Percentiles rank a stretch among this genome's conserved stretches.
These are phyloP conservation scores for Articulospora tetracladia DNA, from an alignment of 495 filamentous ascomycete genomes.

Conservation along the genomic window DNA sequence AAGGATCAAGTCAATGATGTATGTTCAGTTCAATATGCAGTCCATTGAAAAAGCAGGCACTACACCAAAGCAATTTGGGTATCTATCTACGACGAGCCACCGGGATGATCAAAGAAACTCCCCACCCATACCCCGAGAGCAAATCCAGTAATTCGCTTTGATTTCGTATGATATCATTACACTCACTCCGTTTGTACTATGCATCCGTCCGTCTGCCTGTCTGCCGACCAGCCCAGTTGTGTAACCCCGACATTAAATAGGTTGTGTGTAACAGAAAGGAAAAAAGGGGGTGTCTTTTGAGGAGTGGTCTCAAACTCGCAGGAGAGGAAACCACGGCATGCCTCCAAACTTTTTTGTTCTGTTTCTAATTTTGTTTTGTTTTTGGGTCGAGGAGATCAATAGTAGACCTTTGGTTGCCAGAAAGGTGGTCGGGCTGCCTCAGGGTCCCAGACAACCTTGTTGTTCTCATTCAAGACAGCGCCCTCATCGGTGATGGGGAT, in stretches of 20 bases:
- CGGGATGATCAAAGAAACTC: too few relatives aligned
- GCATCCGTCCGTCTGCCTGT: too few relatives aligned
- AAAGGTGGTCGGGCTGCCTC: slow-evolving; percentile 72
- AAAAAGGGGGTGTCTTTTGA: neutral
- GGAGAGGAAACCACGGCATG: neutral
- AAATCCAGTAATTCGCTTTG: neutral
- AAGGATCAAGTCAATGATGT: neutral
- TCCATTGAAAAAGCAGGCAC: too few relatives aligned
- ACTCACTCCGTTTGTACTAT: too few relatives aligned
- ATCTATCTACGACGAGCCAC: neutral
- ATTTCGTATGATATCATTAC: neutral
- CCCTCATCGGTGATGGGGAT: slow-evolving; percentile 83
- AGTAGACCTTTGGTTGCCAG: slow-evolving; percentile 66
- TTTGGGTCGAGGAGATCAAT: slow-evolving; percentile 27
- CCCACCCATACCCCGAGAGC: too few relatives aligned
- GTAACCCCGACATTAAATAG: neutral
- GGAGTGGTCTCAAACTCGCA: neutral
- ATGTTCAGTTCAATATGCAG: neutral
- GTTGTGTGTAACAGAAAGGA: neutral
- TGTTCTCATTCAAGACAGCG: slow-evolving; percentile 75
- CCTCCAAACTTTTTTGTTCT: neutral
- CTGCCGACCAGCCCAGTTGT: too few relatives aligned
- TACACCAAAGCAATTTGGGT: neutral
- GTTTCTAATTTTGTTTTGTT: neutral
- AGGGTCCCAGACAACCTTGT: slow-evolving; percentile 70